Conservation (phyloP, 768 basidiomycete species). For the Boletales sp. region DNA sequence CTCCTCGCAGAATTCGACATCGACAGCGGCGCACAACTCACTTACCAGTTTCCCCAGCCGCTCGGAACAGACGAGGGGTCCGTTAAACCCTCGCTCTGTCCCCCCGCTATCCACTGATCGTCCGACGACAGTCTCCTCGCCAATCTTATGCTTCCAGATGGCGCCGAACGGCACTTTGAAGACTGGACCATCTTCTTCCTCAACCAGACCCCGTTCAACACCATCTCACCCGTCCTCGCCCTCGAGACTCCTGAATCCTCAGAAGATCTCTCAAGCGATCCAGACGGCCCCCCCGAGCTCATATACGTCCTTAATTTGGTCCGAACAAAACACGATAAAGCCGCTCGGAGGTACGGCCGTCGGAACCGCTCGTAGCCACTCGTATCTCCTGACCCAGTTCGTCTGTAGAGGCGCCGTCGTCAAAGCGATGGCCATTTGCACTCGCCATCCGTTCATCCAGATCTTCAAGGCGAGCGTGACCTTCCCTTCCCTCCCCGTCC, state of each 20-base stretch:
- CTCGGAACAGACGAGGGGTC: constrained; percentile 94
- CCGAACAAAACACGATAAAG: constrained; percentile 86
- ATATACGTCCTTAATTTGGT: constrained; percentile 90
- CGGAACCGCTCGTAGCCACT: constrained; percentile 4
- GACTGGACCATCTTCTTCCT: constrained; percentile 99
- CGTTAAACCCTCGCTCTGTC: constrained; percentile 11
- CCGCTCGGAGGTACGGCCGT: constrained; percentile 59
- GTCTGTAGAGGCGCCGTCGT: constrained; percentile 80
- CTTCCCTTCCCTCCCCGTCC: neutral
- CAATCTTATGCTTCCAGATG: constrained; percentile 98
- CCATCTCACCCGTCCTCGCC: constrained; percentile 77
- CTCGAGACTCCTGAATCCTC: constrained; percentile 49
- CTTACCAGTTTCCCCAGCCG: constrained; percentile 94
- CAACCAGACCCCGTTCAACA: constrained; percentile 89
- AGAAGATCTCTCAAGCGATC: constrained; percentile 24
- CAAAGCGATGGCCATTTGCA: constrained; percentile 92
- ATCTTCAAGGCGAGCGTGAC: constrained; percentile 75
- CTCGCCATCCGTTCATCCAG: constrained; percentile 90
- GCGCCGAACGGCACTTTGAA: constrained; percentile 89
- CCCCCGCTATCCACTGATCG: constrained; percentile 1
- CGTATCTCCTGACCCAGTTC: constrained; percentile 8
- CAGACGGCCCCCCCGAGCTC: constrained; percentile 45
- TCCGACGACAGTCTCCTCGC: constrained; percentile 69
- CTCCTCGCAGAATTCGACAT: constrained; percentile 99
- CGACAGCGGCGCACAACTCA: constrained; percentile 86